These are phyloP conservation scores for Elasticomyces elasticus DNA, from an alignment of 495 filamentous ascomycete genomes.

Conservation along the genomic window DNA sequence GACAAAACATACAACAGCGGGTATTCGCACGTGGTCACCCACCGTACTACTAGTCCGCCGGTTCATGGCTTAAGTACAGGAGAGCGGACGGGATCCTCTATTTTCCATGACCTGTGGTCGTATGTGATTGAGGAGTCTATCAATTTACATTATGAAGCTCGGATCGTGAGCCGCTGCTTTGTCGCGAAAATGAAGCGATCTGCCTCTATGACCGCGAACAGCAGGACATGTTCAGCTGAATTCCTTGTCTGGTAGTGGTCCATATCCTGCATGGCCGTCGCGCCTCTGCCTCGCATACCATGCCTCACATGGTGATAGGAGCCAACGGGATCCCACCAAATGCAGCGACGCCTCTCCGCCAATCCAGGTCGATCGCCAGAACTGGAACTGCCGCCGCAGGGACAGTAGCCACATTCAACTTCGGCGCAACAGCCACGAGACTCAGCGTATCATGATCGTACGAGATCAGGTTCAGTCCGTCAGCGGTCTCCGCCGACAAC, in stretches of 20 bases:
- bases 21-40: too few relatives aligned
- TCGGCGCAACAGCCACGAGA: not conserved
- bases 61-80: too few relatives aligned
- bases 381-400: too few relatives aligned
- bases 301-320: not conserved
- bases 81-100: not conserved
- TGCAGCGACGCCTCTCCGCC: too few relatives aligned
- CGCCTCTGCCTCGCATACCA: too few relatives aligned
- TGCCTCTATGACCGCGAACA: not conserved
- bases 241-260: too few relatives aligned
- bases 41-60: too few relatives aligned
- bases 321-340: not conserved
- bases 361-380: too few relatives aligned
- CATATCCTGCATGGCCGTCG: too few relatives aligned
- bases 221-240: too few relatives aligned
- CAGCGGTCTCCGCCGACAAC: not conserved
- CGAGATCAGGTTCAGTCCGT: not conserved
- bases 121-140: not conserved
- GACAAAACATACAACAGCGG: too few relatives aligned
- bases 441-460: slow-evolving; percentile 1
- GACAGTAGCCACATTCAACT: not conserved
- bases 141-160: not conserved
- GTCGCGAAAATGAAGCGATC: not conserved
- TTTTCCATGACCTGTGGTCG: too few relatives aligned
- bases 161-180: not conserved